Evolutionary conservation across 1,284 basidiomycete species (phyloP).

Genomic region (Cutaneotrichosporon cyanovorans): DNA sequence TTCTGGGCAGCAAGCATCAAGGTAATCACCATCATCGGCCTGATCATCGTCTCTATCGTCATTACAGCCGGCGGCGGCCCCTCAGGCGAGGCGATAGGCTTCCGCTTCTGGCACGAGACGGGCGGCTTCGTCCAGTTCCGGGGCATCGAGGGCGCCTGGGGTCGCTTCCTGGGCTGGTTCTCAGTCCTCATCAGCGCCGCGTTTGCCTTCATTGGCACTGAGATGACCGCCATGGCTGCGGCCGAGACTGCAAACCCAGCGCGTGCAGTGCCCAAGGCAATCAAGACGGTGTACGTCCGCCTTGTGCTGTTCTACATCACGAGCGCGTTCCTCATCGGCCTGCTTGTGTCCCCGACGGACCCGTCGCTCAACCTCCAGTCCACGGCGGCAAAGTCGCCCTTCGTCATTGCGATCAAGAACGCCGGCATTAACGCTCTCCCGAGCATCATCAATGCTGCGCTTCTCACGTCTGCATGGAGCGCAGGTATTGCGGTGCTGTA

Average conservation of each 20-base stretch:
- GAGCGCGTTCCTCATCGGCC: constrained; percentile 57
- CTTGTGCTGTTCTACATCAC: constrained; percentile 58
- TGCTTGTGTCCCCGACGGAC: constrained; percentile 65
- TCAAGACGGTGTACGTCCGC: constrained; percentile 65
- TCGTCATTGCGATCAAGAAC: constrained; percentile 61
- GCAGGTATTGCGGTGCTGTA: constrained; percentile 53
- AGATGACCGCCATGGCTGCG: constrained; percentile 46
- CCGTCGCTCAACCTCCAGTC: constrained; percentile 51
- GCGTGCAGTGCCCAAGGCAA: constrained; percentile 67
- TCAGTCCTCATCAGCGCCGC: constrained; percentile 10
- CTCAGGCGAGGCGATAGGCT: constrained; percentile 41
- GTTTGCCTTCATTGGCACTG: constrained; percentile 24
- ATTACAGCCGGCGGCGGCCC: constrained; percentile 51
- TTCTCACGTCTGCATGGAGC: constrained; percentile 51
- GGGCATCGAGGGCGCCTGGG: constrained; percentile 48
- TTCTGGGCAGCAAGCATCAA: constrained; percentile 54
- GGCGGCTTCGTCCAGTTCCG: constrained; percentile 44
- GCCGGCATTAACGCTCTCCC: constrained; percentile 70
- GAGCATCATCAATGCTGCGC: constrained; percentile 58
- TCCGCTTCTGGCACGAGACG: constrained; percentile 49
- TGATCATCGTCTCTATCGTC: constrained; percentile 56
- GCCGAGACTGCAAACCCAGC: constrained; percentile 55
- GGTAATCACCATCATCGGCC: constrained; percentile 60
- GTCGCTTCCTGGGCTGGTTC: constrained; percentile 27
- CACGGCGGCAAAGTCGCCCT: constrained; percentile 67